Base-by-base conservation (phyloP, 1,284 basidiomycete genomes). In the Puccinia horiana region DNA sequence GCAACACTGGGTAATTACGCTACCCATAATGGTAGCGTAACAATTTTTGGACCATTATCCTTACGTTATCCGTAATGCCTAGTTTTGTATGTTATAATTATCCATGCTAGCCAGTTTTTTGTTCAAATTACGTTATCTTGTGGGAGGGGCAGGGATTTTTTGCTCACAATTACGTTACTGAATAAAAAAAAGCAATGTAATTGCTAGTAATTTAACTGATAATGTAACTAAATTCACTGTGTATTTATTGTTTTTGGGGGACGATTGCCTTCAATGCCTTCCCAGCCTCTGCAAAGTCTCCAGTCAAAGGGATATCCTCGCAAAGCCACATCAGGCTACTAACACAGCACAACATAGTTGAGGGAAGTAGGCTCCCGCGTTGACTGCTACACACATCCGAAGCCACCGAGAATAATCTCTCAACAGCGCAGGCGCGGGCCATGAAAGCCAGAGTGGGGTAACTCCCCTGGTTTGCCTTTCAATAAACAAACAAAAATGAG, bases 311-410 rank as follows among this genome's bases (percentile, higher is more conserved):
- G 18, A 75, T 52, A 16, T 58, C 40, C 40, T 75, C 49, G n/a
- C 54, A 29, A 56, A 75, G 72, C 72, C 72, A 74, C 72, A 74
- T 54, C 8, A 74, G 72, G 49, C 72, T 54, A n/a, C 20, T 2
- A 11, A 74, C 72, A 74, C 54, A 16, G 8, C 32, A 23, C 14
- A 29, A 42, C 47, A 54, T 74, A 23, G 72, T 74, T 0, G 29
- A 37, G 29, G 72, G 72, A 11, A 35, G 32, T 12, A 74, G 35
- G 23, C 72, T 20, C 26, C 72, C 72, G 23, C 72, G 72, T 26
- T 32, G 52, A 18, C n/a, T 47, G 32, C 40, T 47, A n/a, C 72
- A 74, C 32, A 74, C 47, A 74, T 74, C 72, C 20, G 49, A 42
- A 26, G 72, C 72, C 23, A 49, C 72, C 0, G 72, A 54, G 54